Percentiles rank a stretch among this genome's conserved stretches.
phyloP scores from a whole-genome alignment of 257 asterid genomes.

The Plantago ovata region DNA sequence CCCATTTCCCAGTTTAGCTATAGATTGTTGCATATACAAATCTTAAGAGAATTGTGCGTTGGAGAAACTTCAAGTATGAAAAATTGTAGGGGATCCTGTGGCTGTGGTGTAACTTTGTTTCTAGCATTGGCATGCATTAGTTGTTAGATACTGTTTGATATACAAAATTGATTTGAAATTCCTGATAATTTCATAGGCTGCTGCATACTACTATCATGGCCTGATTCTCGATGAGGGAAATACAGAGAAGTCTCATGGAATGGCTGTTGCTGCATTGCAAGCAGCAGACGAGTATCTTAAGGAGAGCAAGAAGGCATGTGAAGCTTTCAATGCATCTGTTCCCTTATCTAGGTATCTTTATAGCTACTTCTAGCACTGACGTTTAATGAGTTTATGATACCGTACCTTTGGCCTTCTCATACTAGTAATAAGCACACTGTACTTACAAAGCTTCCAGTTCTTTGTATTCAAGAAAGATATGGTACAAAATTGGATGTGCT shows the following conservation, averaged over 20 bases:
- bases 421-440: too few species aligned
- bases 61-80: too few species aligned
- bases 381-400: neutral
- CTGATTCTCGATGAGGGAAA: slow-evolving; percentile 97
- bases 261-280: slow-evolving; percentile 95
- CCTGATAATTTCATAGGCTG: slow-evolving; percentile 47
- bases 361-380: neutral
- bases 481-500: too few species aligned
- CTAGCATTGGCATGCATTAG: too few species aligned
- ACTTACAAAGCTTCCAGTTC: too few species aligned
- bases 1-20: too few species aligned
- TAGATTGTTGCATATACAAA: too few species aligned
- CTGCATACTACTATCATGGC: slow-evolving; percentile 97
- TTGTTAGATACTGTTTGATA: too few species aligned
- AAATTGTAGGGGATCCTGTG: too few species aligned
- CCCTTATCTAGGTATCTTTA: slow-evolving; percentile 74
- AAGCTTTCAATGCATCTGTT: slow-evolving; percentile 64
- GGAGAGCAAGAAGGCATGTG: slow-evolving; percentile 85
- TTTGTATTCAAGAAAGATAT: too few species aligned
- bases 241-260: slow-evolving; percentile 93
- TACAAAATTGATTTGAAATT: neutral
- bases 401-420: neutral
- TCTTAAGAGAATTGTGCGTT: too few species aligned
- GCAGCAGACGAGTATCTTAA: slow-evolving; percentile 97
- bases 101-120: too few species aligned